Base-by-base conservation (phyloP, 2,329 filamentous ascomycete species). In the Colletotrichum sp. region DNA sequence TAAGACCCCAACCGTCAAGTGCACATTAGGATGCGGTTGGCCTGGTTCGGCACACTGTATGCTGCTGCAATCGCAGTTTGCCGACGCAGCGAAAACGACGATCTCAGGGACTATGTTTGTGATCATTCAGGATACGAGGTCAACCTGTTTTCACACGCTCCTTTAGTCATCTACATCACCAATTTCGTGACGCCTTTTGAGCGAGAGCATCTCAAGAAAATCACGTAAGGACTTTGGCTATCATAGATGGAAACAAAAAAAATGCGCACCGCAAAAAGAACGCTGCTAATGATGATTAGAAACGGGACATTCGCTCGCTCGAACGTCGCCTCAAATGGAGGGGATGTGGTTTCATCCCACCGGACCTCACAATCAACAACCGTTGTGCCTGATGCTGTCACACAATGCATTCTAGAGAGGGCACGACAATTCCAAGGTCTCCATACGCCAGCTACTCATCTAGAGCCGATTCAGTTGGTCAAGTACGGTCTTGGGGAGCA, bases 401-500 rank as follows among this genome's bases (percentile, higher is more conserved):
- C 83, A 7, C 79, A 80, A 26, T 85, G 85, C 78, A 84, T 87
- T 66, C 83, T 85, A 77, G 81, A 85, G 59, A 83, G 85, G 6
- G 85, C 85, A 5, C 79, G 83, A 7, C 78, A 81, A 16, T 86
- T 86, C 71, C 85, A 86, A 68, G 84, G 85, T 63, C 83, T 85
- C 67, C 82, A 84, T 72, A 78, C 81, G 60, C 79, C 82, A 7
- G 80, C 80, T 21, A 78, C 78, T 13, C 79, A 85, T 64, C 81
- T 86, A 16, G 84, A 86, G 79, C 83, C 85, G 0, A 75, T 86
- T 21, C 85, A 86, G 76, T 82, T 86, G 7, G 85, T 86, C 55
- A 83, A 82, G 67, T 87, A 87, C 69, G 84, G 79, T 26, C 71
- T 76, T 10, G 84, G 84, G 12, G 84, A 85, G 76, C 83, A 81